Base-by-base conservation (phyloP, 768 basidiomycete species). In the Lepiota subincarnata region DNA sequence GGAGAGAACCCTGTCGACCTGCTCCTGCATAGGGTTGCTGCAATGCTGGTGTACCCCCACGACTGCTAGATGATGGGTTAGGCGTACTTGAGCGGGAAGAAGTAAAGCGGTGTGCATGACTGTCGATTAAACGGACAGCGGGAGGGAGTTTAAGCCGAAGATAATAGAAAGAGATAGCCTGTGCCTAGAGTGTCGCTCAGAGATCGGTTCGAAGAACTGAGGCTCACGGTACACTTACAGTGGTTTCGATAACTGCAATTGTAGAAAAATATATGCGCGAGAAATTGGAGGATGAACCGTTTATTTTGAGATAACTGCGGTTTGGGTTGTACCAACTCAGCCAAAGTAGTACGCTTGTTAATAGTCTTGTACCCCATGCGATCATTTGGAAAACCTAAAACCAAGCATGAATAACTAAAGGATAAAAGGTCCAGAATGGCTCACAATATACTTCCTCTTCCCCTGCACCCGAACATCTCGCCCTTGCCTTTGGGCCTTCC, bases 131-230 rank as follows among this genome's bases (percentile, higher is more conserved):
- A 40, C 86, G 84, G 47, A 92, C 82, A 1, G 80, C 62, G 8
- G 89, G 87, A 1, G 89, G 86, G 14, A 78, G 82, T 54, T 85
- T 84, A 5, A 90, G 64, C 35, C 78, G 81, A 31, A 92, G 72
- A 13, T 80, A 71, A 45, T 75, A 70, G 53, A 73, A 77, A 3
- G 85, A 88, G 28, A 70, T 63, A 10, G 72, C 59, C 50, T 79
- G 68, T 40, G 79, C 70, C 89, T 90, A 56, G 16, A 46, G 14
- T 53, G 54, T 16, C 36, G 48, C 28, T 39, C 28, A 49, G 24
- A 55, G 12, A 45, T 24, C 22, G 42, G 41, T 44, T 36, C 55
- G 24, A 31, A 34, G 43, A 40, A 49, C 19, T 45, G 24, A 55
- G 50, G 18, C 45, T 12, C n/a, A 8, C 22, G 12, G 14, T 4